Evolutionary conservation across 2,329 filamentous ascomycete species (phyloP), one percentile per base, ranked within the genome.

Genomic region (Talaromyces sp.): DNA sequence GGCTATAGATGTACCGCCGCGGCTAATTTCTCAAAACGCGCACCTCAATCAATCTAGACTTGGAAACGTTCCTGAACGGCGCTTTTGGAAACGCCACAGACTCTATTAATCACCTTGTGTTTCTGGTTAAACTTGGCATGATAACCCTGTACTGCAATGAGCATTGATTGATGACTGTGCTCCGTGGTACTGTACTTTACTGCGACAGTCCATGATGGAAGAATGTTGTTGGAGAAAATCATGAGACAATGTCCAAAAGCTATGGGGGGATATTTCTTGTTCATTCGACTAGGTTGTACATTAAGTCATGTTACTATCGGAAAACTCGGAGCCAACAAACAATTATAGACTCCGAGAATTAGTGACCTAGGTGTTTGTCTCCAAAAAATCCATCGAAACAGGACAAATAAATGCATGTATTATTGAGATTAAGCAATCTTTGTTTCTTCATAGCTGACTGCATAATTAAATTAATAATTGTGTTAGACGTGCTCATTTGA

Each of bases 61-160:
- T 47, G 36, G 36, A 55, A 8, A n/a, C 18, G 23, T 44, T 50
- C 33, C 36, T 9, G 56, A 63, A 31, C 51, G 61, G 30, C 59
- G 51, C 6, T 69, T 70, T 61, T 70, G 68, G 68, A 62, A 65
- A 42, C 62, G 64, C 44, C 69, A 68, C 36, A 68, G 60, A 60
- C 57, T 74, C 9, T 73, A 73, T 63, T 74, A 53, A 62, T 27
- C 14, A 40, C 10, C 14, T 18, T 27, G 44, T 50, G 9, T 27
- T 50, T 27, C 44, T 50, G n/a, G 44, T 8, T 50, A 27, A 27
- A 40, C 14, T 50, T 6, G 7, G 44, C 10, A 27, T 50, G 36
- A 16, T 40, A 14, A 6, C 4, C 12, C 3, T 40, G 14, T 16
- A 40, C 36, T 40, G 36, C 36, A 40, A 7, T n/a, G 36, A 40